A percentile compares a stretch with the other conserved stretches of the same genome.
Evolutionary conservation across 2,329 filamentous ascomycete genomes (phyloP).

Genomic region (Didymellaceae sp.): DNA sequence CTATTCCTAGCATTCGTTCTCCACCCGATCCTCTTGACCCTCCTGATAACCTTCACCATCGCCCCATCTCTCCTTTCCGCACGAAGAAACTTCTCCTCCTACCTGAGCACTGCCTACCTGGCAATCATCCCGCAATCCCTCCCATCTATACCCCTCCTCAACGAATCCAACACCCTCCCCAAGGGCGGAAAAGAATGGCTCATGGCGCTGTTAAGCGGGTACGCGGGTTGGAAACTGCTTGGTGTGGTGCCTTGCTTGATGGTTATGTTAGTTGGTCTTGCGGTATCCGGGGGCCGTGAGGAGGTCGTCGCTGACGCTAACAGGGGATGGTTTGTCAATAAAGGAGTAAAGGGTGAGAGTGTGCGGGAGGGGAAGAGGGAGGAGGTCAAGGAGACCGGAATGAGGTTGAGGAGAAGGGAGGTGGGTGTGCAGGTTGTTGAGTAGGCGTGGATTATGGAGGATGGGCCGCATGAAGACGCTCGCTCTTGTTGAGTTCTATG

Average conservation of each 20-base stretch:
- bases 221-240: slow-evolving; percentile 5
- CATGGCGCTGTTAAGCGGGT: neutral
- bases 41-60: slow-evolving; percentile 10
- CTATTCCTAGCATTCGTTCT: slow-evolving; percentile 1
- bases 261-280: neutral
- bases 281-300: neutral
- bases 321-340: too few species aligned
- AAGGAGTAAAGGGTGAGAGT: neutral
- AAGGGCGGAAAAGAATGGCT: neutral
- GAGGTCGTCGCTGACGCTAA: neutral
- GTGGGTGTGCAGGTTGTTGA: slow-evolving; percentile 4
- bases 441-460: too few species aligned
- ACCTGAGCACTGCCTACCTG: neutral
- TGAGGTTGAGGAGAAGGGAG: neutral
- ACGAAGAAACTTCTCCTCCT: neutral
- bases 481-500: too few species aligned
- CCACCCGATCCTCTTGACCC: slow-evolving; percentile 3
- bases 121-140: neutral
- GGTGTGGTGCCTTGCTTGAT: slow-evolving; percentile 2
- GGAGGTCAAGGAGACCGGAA: neutral
- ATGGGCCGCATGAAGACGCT: neutral
- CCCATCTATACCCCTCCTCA: neutral
- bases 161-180: neutral
- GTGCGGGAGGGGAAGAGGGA: neutral
- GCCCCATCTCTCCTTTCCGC: slow-evolving; percentile 6